Conservation (phyloP, 176 grass and related monocot species). For the Thalia dealbata region DNA sequence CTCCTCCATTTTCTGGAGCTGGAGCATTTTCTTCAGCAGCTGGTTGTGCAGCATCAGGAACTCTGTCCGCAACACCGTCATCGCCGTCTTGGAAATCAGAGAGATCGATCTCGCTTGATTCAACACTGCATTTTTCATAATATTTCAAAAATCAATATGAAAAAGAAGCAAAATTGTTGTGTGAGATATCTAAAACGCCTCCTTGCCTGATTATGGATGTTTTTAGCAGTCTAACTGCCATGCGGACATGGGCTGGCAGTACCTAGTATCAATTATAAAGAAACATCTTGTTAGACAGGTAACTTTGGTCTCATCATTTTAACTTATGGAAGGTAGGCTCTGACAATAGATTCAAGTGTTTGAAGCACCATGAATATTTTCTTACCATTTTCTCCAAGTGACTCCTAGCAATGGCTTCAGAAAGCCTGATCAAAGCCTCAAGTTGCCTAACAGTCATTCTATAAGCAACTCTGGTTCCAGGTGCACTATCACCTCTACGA, state of each 20-base stretch:
- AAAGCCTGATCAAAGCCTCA: conserved; percentile 89
- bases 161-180: neutral
- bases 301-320: neutral
- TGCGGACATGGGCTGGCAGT: conserved; percentile 72
- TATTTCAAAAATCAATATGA: neutral
- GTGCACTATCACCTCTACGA: conserved; percentile 75
- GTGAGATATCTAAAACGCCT: neutral
- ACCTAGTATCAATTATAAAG: conserved; percentile 29
- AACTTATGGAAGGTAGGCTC: neutral
- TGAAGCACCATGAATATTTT: neutral
- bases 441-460: conserved; percentile 98
- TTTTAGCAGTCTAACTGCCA: conserved; percentile 95
- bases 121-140: conserved; percentile 48
- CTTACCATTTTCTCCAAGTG: conserved; percentile 89
- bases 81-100: conserved; percentile 87
- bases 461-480: conserved; percentile 91
- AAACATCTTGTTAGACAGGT: neutral
- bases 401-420: conserved; percentile 88
- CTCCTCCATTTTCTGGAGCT: conserved; percentile 5
- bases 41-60: conserved; percentile 22
- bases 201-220: conserved; percentile 86
- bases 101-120: conserved; percentile 97
- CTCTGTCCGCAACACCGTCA: conserved; percentile 27
- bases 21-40: conserved; percentile 13
- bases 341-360: neutral